Evolutionary conservation across 306 rosid genomes (phyloP).

Genomic region (Rubus parviflorus): DNA sequence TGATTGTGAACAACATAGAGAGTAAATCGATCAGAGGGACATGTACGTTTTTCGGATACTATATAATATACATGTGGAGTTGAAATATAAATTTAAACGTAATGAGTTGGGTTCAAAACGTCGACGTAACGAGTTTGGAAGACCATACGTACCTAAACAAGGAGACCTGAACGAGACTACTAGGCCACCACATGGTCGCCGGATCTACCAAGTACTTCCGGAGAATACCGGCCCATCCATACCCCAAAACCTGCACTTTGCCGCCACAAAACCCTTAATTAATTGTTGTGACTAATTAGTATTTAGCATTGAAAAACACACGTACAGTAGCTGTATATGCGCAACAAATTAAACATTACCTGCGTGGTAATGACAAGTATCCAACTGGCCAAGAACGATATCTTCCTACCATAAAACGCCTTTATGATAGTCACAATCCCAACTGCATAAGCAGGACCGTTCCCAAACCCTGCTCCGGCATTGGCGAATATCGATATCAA

Average conservation of each 20-base stretch:
- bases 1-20: too few relatives aligned
- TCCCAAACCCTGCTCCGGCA: conserved; percentile 35
- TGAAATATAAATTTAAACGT: too few relatives aligned
- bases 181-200: conserved; percentile 37
- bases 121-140: neutral
- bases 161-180: conserved; percentile 37
- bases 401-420: conserved; percentile 38
- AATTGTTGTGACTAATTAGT: too few relatives aligned
- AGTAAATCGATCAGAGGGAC: too few relatives aligned
- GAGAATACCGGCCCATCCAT: conserved; percentile 39
- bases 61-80: too few relatives aligned
- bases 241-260: conserved; percentile 51
- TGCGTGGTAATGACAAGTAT: conserved; percentile 34
- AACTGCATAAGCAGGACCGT: conserved; percentile 36
- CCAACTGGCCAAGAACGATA: conserved; percentile 33
- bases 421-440: conserved; percentile 31
- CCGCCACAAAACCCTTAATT: neutral
- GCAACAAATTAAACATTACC: conserved; percentile 10
- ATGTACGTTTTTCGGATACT: too few relatives aligned
- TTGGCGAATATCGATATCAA: conserved; percentile 40
- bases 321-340: neutral
- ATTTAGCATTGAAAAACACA: neutral
- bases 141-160: conserved; percentile 26
- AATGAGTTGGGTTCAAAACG: neutral
- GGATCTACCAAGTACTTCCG: conserved; percentile 38